Conservation (phyloP, 1,284 basidiomycete species). For the Mycena sp. region DNA sequence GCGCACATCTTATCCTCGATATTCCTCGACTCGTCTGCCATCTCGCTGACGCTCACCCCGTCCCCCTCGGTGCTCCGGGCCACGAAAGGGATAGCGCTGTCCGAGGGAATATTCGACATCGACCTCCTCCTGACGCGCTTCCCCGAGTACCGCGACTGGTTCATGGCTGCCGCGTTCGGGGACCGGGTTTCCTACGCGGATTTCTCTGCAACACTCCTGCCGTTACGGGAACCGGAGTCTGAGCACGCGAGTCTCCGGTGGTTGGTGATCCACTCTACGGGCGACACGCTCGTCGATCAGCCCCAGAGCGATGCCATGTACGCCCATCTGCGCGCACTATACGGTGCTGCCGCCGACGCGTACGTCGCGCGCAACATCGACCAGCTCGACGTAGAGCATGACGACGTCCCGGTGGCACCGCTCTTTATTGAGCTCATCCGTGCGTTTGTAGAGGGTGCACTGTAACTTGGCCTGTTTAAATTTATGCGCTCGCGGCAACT, state of each 20-base stretch:
- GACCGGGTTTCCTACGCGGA: slow-evolving; percentile 54
- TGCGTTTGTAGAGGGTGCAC: too few species aligned
- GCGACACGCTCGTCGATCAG: too few species aligned
- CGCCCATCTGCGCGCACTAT: too few species aligned
- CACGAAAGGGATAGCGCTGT: slow-evolving; percentile 64
- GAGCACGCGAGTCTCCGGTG: slow-evolving; percentile 59
- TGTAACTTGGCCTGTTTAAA: too few species aligned
- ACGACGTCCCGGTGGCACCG: slow-evolving; percentile 58
- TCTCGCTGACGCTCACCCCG: slow-evolving; percentile 55
- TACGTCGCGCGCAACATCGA: slow-evolving; percentile 54
- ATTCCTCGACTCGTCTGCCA: slow-evolving; percentile 62
- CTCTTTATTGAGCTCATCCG: slow-evolving; percentile 57
- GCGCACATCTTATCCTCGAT: slow-evolving; percentile 83
- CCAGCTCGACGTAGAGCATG: slow-evolving; percentile 61
- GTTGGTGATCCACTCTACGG: slow-evolving; percentile 77
- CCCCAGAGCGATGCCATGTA: too few species aligned
- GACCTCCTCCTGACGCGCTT: too few species aligned
- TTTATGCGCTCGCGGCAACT: too few species aligned
- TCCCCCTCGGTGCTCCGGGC: slow-evolving; percentile 54
- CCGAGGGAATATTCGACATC: too few species aligned
- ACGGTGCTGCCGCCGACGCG: too few species aligned
- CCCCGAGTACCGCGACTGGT: too few species aligned
- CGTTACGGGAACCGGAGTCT: slow-evolving; percentile 41
- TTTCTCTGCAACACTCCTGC: slow-evolving; percentile 56
- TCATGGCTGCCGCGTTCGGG: slow-evolving; percentile 72